Percentiles rank a stretch among this genome's conserved stretches.
Conservation (phyloP, 306 rosid genomes). For the Bauhinia variegata region DNA sequence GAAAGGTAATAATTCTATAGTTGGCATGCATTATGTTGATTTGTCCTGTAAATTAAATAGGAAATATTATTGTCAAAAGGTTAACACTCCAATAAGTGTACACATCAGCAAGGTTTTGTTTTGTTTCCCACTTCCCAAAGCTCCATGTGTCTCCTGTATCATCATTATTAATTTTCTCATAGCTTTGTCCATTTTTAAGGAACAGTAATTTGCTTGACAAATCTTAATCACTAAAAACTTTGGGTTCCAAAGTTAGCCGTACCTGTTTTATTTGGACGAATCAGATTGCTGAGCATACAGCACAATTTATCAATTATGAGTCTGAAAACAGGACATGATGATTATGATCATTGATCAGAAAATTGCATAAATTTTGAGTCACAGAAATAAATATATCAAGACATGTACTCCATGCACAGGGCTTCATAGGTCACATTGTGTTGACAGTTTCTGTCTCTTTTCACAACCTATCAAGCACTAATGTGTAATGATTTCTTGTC, state of each 20-base stretch:
- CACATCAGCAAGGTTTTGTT: no score
- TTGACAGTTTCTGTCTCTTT: constrained; percentile 16
- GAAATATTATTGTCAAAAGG: no score
- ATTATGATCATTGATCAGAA: no score
- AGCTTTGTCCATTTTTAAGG: not conserved
- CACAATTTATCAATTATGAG: constrained; percentile 2
- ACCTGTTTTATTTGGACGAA: not conserved
- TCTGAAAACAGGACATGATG: not conserved
- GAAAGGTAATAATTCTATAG: no score
- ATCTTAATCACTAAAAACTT: not conserved
- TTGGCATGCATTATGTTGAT: no score
- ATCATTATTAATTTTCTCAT: no score
- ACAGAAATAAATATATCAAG: no score
- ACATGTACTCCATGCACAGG: no score
- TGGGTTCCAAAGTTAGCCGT: not conserved
- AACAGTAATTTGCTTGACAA: not conserved
- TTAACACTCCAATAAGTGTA: no score
- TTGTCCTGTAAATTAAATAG: no score
- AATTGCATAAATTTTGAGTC: no score
- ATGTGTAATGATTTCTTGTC: not conserved
- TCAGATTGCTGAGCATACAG: not conserved
- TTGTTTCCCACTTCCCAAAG: no score
- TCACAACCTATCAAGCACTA: constrained; percentile 14
- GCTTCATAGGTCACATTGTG: not conserved
- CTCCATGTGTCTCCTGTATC: not conserved